These are phyloP conservation scores for Plasmodium cynomolgi DNA, from an alignment of 169 alveolate genomes.

Conservation along the genomic window DNA sequence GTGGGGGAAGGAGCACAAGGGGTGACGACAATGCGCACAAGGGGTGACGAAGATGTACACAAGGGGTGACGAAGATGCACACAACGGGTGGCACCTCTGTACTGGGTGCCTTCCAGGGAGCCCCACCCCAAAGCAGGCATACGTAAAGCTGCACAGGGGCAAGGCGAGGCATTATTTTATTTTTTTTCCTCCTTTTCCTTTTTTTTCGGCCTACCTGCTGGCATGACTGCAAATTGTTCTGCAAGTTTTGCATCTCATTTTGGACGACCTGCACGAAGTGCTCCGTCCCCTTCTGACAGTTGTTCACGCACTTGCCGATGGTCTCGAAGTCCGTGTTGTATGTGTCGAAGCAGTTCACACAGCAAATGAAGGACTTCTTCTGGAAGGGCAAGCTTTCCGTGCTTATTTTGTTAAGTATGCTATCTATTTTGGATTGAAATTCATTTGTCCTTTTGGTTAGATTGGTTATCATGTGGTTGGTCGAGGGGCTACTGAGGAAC, in stretches of 20 bases:
- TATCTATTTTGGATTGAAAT: constrained; percentile 82
- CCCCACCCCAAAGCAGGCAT: not conserved
- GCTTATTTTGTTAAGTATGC: constrained; percentile 79
- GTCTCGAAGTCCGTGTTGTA: constrained; percentile 79
- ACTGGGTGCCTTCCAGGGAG: not conserved
- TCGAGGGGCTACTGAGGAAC: constrained; percentile 64
- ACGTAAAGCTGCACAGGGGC: not conserved
- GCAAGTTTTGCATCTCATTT: constrained; percentile 82
- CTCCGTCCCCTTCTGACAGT: constrained; percentile 84
- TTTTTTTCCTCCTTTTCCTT: not conserved
- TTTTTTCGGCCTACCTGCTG: constrained; percentile 79
- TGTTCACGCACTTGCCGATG: constrained; percentile 83
- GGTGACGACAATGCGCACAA: not conserved
- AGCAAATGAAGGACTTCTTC: constrained; percentile 80
- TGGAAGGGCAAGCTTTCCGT: constrained; percentile 85
- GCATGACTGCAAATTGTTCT: constrained; percentile 77
- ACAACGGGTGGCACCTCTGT: not conserved
- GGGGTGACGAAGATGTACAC: not conserved
- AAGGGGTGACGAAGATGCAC: not conserved
- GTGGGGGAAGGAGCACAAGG: not conserved
- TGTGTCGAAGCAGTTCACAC: constrained; percentile 82
- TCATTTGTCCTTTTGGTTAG: constrained; percentile 80
- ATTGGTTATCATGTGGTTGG: constrained; percentile 65
- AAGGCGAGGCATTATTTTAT: not conserved
- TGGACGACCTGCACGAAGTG: constrained; percentile 84